phyloP scores from a whole-genome alignment of 2,329 filamentous ascomycete genomes.

The Alternaria tenuissima region DNA sequence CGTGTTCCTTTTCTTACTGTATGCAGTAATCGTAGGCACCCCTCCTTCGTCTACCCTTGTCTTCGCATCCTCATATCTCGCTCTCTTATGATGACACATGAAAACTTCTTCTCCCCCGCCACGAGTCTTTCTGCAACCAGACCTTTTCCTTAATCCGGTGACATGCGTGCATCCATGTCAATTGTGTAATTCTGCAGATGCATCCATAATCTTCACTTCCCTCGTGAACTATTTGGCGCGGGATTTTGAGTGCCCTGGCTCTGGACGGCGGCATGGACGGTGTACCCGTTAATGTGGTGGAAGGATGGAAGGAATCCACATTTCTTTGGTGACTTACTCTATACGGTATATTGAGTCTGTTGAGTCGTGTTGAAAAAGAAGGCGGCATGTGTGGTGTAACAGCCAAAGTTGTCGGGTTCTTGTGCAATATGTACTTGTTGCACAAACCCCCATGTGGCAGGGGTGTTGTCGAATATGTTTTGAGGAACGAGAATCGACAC shows the following conservation, averaged over 20 bases:
- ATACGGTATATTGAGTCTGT: not conserved
- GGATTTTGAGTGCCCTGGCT: not conserved
- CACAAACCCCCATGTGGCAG: too few species aligned
- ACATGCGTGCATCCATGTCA: not conserved
- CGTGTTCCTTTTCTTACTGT: not conserved
- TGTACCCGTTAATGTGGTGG: not conserved
- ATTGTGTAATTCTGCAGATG: not conserved
- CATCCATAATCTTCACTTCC: not conserved
- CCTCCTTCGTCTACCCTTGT: slow-evolving; percentile 6
- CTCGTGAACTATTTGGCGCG: not conserved
- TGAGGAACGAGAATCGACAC: not conserved
- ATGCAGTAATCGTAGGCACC: not conserved
- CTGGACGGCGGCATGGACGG: not conserved
- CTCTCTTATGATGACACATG: not conserved
- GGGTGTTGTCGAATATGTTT: too few species aligned
- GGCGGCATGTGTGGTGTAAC: not conserved
- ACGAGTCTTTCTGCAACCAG: not conserved
- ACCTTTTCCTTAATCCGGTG: not conserved
- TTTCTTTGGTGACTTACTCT: not conserved
- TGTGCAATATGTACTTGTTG: too few species aligned
- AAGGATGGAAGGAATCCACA: not conserved
- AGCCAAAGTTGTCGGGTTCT: not conserved
- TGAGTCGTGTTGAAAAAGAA: not conserved
- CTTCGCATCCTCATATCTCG: not conserved
- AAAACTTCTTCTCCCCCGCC: not conserved